Conservation (phyloP, 2,329 filamentous ascomycete genomes). For the Colletotrichum tabaci region DNA sequence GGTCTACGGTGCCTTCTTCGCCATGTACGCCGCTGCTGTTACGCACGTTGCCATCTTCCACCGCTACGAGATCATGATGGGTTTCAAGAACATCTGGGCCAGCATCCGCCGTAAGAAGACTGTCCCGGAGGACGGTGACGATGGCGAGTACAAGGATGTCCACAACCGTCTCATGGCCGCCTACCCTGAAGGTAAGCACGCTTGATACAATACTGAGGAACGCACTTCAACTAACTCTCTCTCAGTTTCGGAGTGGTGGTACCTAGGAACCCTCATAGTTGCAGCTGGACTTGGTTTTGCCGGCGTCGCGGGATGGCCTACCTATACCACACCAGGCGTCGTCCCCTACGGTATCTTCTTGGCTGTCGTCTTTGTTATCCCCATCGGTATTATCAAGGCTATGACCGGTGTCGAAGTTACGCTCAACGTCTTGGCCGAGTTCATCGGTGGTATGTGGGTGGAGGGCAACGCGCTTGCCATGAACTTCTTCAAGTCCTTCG, state of each 20-base stretch:
- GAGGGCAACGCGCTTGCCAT: conserved; percentile 62
- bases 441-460: conserved; percentile 61
- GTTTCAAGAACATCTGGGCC: conserved; percentile 47
- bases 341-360: conserved; percentile 59
- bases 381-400: conserved; percentile 60
- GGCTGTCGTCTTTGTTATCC: conserved; percentile 60
- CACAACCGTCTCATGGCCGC: conserved; percentile 53
- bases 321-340: conserved; percentile 57
- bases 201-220: too few relatives aligned
- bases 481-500: conserved; percentile 61
- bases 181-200: conserved; percentile 47
- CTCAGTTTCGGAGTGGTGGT: conserved; percentile 61
- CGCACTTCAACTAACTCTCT: background rate
- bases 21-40: conserved; percentile 49
- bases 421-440: conserved; percentile 63
- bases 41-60: conserved; percentile 52
- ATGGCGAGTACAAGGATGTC: conserved; percentile 55
- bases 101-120: conserved; percentile 46
- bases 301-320: conserved; percentile 58
- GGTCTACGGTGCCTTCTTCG: conserved; percentile 51
- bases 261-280: conserved; percentile 50
- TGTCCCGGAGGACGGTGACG: conserved; percentile 45
- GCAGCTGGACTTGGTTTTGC: conserved; percentile 55
- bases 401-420: conserved; percentile 60
- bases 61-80: conserved; percentile 49